These are phyloP conservation scores for Phaeotremella fagi DNA, from an alignment of 768 basidiomycete species.

Conservation along the genomic window DNA sequence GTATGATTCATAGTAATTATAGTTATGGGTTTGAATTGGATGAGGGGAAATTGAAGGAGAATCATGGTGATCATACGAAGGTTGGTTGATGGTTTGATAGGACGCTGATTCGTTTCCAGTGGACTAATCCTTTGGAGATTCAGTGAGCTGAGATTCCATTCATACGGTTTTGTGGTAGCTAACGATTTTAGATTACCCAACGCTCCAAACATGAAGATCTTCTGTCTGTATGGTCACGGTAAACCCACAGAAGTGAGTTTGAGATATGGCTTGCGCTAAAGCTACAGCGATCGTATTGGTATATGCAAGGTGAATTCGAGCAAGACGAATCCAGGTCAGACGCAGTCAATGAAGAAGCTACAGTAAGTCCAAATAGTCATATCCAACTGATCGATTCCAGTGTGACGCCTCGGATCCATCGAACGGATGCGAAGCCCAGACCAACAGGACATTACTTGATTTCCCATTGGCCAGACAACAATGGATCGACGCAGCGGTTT, in stretches of 20 bases:
- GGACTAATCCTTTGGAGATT: conserved; percentile 70
- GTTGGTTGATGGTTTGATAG: conserved; percentile 8
- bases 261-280: conserved; percentile 7
- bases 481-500: conserved; percentile 82
- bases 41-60: conserved; percentile 51
- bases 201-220: conserved; percentile 87
- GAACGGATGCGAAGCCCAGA: conserved; percentile 51
- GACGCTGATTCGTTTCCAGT: conserved; percentile 49
- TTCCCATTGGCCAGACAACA: conserved; percentile 58
- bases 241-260: conserved; percentile 80
- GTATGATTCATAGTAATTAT: conserved; percentile 62
- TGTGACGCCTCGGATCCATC: conserved; percentile 52
- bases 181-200: conserved; percentile 62
- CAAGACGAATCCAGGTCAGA: conserved; percentile 56
- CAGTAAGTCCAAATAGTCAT: conserved; percentile 12
- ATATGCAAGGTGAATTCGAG: conserved; percentile 66
- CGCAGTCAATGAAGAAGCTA: conserved; percentile 34
- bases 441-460: conserved; percentile 54
- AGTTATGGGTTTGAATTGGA: conserved; percentile 82
- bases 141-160: conserved; percentile 19
- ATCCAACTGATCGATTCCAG: conserved; percentile 4
- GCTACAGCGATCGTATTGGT: conserved; percentile 79
- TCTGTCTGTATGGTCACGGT: conserved; percentile 90
- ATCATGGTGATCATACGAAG: conserved; percentile 38
- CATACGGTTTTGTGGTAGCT: too few relatives aligned